A percentile compares a stretch with the other conserved stretches of the same genome.
Evolutionary conservation across 495 filamentous ascomycete species (phyloP).

Genomic region (Lepraria neglecta): DNA sequence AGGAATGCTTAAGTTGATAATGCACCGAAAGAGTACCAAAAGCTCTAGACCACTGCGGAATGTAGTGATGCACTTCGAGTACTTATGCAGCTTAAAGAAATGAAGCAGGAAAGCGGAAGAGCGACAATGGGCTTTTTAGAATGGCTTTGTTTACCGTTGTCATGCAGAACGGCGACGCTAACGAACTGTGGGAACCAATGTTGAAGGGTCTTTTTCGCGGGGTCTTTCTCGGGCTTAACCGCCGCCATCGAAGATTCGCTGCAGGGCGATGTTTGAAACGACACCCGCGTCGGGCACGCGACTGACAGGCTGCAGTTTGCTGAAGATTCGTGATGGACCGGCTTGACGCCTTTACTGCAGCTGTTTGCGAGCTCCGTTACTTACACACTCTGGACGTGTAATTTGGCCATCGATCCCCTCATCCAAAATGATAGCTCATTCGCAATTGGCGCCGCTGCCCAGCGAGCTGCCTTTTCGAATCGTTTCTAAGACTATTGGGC

Average conservation of each 20-base stretch:
- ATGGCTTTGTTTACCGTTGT: conserved; percentile 21
- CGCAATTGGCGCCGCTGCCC: conserved; percentile 83
- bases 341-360: not conserved
- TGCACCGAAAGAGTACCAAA: not conserved
- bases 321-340: not conserved
- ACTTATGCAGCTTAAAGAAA: not conserved
- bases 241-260: conserved; percentile 7
- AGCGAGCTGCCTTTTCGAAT: conserved; percentile 77
- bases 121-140: not conserved
- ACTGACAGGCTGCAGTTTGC: not conserved
- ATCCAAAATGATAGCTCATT: conserved; percentile 53
- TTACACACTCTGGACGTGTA: not conserved
- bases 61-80: not conserved
- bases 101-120: not conserved
- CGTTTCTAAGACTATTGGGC: conserved; percentile 90
- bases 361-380: not conserved
- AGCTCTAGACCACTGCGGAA: not conserved
- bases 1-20: no score
- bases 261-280: not conserved
- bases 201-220: not conserved
- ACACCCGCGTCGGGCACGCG: conserved; percentile 13
- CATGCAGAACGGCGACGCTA: conserved; percentile 12
- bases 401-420: not conserved
- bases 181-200: no score
- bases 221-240: not conserved